Evolutionary conservation across 495 filamentous ascomycete species (phyloP).

Genomic region (Lasiosphaeria hispida): DNA sequence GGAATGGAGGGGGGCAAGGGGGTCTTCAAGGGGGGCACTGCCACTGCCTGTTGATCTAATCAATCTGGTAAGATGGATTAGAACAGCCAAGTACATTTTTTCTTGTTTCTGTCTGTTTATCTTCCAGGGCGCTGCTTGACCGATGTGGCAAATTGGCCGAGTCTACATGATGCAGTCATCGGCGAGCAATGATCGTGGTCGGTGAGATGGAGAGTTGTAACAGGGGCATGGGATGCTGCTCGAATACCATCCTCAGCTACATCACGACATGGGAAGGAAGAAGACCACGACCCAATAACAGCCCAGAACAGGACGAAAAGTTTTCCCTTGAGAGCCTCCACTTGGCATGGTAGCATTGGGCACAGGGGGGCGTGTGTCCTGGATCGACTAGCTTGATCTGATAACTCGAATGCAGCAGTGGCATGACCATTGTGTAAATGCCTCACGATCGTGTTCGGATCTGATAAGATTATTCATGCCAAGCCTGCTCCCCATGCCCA

Average conservation of each 20-base stretch:
- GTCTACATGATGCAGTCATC: too few relatives aligned
- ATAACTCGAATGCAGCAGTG: slow-evolving; percentile 23
- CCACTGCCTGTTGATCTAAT: slow-evolving; percentile 17
- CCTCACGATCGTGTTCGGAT: slow-evolving; percentile 31
- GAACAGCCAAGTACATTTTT: not conserved
- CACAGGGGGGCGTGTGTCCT: too few relatives aligned
- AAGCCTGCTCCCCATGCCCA: slow-evolving; percentile 13
- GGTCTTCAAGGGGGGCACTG: too few relatives aligned
- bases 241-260: too few relatives aligned
- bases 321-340: slow-evolving; percentile 1
- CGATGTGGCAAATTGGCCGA: not conserved
- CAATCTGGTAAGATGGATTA: slow-evolving; percentile 25
- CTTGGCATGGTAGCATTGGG: too few relatives aligned
- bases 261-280: too few relatives aligned
- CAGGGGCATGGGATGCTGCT: too few relatives aligned
- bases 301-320: not conserved
- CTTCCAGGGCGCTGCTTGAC: not conserved
- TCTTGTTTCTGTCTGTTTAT: too few relatives aligned
- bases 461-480: slow-evolving; percentile 44
- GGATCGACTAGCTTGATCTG: slow-evolving; percentile 29
- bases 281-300: too few relatives aligned
- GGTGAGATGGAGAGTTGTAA: too few relatives aligned
- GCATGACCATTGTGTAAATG: slow-evolving; percentile 19
- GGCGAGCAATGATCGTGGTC: too few relatives aligned
- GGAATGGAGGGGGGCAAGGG: too few relatives aligned